A percentile compares a stretch with the other conserved stretches of the same genome.
Conservation (phyloP, 164 flowering plant genomes). For the Nymphaea thermarum region DNA sequence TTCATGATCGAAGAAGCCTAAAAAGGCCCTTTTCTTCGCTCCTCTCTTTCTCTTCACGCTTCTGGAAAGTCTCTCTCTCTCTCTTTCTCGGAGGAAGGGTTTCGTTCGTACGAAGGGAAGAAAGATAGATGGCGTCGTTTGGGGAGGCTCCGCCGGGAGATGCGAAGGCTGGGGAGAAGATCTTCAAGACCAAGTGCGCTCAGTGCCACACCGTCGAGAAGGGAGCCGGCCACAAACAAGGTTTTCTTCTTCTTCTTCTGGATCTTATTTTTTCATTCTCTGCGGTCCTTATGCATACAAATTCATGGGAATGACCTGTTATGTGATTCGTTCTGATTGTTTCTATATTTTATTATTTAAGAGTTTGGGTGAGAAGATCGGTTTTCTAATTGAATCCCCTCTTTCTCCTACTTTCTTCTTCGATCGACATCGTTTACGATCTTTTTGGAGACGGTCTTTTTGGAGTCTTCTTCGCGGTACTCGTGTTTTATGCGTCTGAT, state of each 20-base stretch:
- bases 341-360: no score
- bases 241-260: slow-evolving; percentile 9
- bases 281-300: not conserved
- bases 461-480: no score
- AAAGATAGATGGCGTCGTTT: slow-evolving; percentile 49
- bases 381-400: no score
- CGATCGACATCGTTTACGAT: no score
- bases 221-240: slow-evolving; percentile 56
- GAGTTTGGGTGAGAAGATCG: no score
- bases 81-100: no score
- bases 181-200: slow-evolving; percentile 81
- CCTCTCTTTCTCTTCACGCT: not conserved
- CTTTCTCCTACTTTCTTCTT: no score
- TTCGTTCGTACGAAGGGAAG: not conserved
- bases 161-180: slow-evolving; percentile 55
- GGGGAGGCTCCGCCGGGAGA: slow-evolving; percentile 64
- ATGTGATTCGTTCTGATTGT: no score
- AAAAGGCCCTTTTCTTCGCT: not conserved
- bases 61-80: not conserved
- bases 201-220: slow-evolving; percentile 54
- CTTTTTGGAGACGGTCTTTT: no score
- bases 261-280: not conserved
- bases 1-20: not conserved
- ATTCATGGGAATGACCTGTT: not conserved
- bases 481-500: no score